These are phyloP conservation scores for Phytophthora hibernalis DNA, from an alignment of 352 stramenopile species.

Conservation along the genomic window DNA sequence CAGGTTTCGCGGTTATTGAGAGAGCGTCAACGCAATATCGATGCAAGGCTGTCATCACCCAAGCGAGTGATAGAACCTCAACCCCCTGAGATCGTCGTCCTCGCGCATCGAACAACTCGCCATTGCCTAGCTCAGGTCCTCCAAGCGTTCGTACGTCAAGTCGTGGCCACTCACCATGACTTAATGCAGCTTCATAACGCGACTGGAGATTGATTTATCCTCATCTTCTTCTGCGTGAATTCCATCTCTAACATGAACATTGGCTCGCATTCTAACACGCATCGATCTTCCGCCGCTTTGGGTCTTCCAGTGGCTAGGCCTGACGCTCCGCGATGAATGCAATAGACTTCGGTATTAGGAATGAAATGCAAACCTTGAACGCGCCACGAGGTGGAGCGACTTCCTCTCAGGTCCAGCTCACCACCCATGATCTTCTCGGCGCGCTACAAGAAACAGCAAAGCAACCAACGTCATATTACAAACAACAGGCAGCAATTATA, in stretches of 20 bases:
- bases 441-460: constrained; percentile 43
- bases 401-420: constrained; percentile 57
- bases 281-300: constrained; percentile 60
- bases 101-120: constrained; percentile 28
- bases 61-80: constrained; percentile 40
- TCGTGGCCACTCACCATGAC: constrained; percentile 41
- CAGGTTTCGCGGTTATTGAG: constrained; percentile 47
- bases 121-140: constrained; percentile 28
- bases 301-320: constrained; percentile 41
- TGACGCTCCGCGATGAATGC: constrained; percentile 66
- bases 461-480: constrained; percentile 18
- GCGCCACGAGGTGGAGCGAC: constrained; percentile 91
- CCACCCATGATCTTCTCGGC: constrained; percentile 72
- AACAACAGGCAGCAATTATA: background rate
- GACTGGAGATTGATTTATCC: constrained; percentile 14
- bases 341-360: constrained; percentile 85
- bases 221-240: background rate
- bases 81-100: constrained; percentile 18
- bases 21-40: constrained; percentile 61
- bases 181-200: constrained; percentile 1
- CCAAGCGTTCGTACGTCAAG: constrained; percentile 22
- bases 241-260: constrained; percentile 21
- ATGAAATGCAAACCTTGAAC: constrained; percentile 98
- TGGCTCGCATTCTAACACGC: background rate
- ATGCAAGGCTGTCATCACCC: constrained; percentile 64